These are phyloP conservation scores for Volvox carteri DNA, from an alignment of 163 green algal genomes.

Conservation along the genomic window DNA sequence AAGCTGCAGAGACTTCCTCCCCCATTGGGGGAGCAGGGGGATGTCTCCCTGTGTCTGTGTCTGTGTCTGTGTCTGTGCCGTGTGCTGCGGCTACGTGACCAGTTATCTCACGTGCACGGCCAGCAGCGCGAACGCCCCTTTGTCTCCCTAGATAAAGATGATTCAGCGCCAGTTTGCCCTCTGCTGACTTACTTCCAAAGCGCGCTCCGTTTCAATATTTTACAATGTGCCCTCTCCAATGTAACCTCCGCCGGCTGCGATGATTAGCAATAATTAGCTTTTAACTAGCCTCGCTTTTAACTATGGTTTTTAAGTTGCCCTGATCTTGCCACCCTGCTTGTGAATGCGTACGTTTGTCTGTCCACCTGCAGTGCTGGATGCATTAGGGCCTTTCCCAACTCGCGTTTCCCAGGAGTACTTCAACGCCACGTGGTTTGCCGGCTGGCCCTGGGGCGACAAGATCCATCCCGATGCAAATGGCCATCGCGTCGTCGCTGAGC, in stretches of 20 bases:
- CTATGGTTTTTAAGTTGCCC: not conserved
- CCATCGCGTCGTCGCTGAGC: not conserved
- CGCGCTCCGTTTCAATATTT: not conserved
- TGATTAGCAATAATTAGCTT: not conserved
- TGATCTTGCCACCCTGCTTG: not conserved
- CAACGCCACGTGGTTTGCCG: not conserved
- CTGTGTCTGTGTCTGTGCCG: no score
- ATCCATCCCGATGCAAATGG: not conserved
- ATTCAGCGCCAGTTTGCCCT: not conserved
- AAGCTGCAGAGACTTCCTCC: no score
- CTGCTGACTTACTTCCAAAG: not conserved
- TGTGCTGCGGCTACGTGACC: no score
- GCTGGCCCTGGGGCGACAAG: no score
- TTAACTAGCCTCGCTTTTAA: not conserved
- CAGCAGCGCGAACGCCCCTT: no score
- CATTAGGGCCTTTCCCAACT: not conserved
- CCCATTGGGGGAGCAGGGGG: no score
- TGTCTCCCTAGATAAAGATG: no score
- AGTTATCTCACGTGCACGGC: no score
- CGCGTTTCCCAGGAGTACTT: not conserved
- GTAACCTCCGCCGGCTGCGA: no score
- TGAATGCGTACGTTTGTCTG: not conserved
- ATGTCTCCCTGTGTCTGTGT: no score
- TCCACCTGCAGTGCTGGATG: not conserved
- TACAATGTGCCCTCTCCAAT: not conserved